phyloP scores from a whole-genome alignment of 306 rosid genomes.

The Cyclanthera cordifolia region DNA sequence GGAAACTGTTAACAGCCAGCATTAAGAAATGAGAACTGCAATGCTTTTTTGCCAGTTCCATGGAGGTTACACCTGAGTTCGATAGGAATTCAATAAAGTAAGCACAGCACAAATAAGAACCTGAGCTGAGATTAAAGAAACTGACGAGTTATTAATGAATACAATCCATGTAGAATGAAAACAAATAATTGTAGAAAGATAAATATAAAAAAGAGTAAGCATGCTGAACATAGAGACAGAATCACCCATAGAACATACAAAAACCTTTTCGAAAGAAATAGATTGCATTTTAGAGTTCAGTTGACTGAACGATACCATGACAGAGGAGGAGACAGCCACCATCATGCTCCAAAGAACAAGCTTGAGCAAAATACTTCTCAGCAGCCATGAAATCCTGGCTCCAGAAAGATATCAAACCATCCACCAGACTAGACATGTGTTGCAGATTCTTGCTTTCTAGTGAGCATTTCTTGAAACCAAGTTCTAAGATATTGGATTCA shows the following conservation, averaged over 20 bases:
- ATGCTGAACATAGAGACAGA: neutral
- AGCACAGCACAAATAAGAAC: neutral
- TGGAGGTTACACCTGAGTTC: conserved; percentile 54
- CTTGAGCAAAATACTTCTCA: conserved; percentile 52
- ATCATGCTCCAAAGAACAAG: conserved; percentile 48
- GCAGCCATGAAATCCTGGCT: conserved; percentile 54
- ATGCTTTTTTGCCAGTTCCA: conserved; percentile 58
- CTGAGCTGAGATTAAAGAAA: neutral
- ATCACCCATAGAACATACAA: neutral
- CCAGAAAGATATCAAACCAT: conserved; percentile 42
- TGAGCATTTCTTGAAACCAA: conserved; percentile 34
- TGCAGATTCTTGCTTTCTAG: conserved; percentile 29
- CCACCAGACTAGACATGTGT: conserved; percentile 42
- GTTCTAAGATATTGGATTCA: conserved; percentile 33
- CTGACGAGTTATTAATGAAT: neutral
- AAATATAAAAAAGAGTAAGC: neutral
- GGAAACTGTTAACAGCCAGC: conserved; percentile 50
- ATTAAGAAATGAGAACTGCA: conserved; percentile 29
- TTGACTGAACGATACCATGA: conserved; percentile 43
- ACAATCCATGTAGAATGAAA: neutral
- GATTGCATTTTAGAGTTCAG: neutral
- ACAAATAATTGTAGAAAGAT: neutral
- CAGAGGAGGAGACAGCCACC: conserved; percentile 66
- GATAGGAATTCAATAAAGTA: conserved; percentile 10
- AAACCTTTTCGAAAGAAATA: neutral